These are phyloP conservation scores for Podaxis carcinomalis DNA, from an alignment of 768 basidiomycete species.

Conservation along the genomic window DNA sequence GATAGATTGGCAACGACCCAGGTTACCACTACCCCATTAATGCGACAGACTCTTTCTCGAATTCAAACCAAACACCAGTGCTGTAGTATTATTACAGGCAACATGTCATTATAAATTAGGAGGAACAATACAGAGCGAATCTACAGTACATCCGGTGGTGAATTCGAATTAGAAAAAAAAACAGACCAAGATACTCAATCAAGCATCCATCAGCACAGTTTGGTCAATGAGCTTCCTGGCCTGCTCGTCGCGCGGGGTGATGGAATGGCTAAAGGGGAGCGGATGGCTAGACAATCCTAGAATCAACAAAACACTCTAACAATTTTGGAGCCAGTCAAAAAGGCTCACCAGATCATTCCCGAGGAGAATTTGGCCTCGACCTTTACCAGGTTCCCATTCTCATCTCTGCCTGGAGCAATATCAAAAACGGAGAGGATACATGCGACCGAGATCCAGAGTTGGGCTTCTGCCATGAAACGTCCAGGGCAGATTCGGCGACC, in stretches of 20 bases:
- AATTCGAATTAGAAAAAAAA: neutral
- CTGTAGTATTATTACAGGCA: neutral
- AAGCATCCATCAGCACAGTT: constrained; percentile 9
- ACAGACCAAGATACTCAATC: neutral
- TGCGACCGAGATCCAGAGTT: constrained; percentile 42
- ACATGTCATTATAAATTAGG: neutral
- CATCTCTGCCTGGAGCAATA: constrained; percentile 33
- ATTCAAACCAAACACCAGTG: neutral
- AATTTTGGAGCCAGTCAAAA: neutral
- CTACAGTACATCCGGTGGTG: neutral
- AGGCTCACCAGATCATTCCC: constrained; percentile 38
- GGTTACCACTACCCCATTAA: constrained; percentile 20
- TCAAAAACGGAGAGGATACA: constrained; percentile 39
- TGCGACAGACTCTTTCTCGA: neutral
- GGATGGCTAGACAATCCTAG: constrained; percentile 15
- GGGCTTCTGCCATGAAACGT: constrained; percentile 38
- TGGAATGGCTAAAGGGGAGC: constrained; percentile 21
- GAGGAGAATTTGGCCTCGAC: constrained; percentile 32
- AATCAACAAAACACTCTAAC: neutral
- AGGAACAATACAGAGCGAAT: neutral
- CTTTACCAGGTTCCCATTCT: constrained; percentile 26
- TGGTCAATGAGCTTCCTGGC: constrained; percentile 13
- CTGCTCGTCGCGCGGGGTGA: constrained; percentile 17
- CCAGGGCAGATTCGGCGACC: constrained; percentile 47
- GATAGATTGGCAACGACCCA: constrained; percentile 18